These are phyloP conservation scores for Populus ilicifolia DNA, from an alignment of 345 rosid species.

Conservation along the genomic window DNA sequence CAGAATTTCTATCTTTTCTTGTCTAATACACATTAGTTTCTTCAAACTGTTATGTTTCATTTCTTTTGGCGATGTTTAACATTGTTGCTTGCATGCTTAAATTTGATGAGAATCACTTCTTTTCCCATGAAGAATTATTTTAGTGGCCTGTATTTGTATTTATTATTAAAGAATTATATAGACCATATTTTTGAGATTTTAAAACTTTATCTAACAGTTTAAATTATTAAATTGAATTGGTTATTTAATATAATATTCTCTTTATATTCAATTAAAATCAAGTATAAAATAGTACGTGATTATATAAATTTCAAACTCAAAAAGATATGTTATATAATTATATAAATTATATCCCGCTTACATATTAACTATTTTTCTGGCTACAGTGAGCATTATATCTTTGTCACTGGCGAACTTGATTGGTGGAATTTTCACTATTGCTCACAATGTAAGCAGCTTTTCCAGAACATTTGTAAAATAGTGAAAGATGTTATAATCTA, in stretches of 20 bases:
- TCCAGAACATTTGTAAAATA: background rate
- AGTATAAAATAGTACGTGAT: rapidly evolving
- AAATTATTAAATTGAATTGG: rapidly evolving
- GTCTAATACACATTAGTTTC: background rate
- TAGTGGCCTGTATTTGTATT: background rate
- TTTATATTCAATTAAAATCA: too few species aligned
- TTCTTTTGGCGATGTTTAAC: background rate
- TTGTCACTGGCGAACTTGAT: conserved; percentile 22
- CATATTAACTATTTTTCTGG: background rate
- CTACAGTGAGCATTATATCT: conserved; percentile 14
- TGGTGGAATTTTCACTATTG: conserved; percentile 12
- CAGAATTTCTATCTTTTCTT: background rate
- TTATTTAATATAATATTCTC: rapidly evolving
- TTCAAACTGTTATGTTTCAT: background rate
- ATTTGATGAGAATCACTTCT: background rate
- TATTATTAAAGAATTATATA: background rate
- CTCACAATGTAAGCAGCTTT: conserved; percentile 15
- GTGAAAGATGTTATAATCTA: background rate
- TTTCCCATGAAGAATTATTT: too few species aligned
- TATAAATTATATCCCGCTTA: too few species aligned
- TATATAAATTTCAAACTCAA: rapidly evolving
- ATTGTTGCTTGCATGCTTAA: background rate
- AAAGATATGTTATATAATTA: rapidly evolving
- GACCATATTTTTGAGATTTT: too few species aligned
- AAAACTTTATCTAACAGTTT: rapidly evolving